These are phyloP conservation scores for Magnolia kwangsiensis DNA, from an alignment of 164 flowering plant species.

Conservation along the genomic window DNA sequence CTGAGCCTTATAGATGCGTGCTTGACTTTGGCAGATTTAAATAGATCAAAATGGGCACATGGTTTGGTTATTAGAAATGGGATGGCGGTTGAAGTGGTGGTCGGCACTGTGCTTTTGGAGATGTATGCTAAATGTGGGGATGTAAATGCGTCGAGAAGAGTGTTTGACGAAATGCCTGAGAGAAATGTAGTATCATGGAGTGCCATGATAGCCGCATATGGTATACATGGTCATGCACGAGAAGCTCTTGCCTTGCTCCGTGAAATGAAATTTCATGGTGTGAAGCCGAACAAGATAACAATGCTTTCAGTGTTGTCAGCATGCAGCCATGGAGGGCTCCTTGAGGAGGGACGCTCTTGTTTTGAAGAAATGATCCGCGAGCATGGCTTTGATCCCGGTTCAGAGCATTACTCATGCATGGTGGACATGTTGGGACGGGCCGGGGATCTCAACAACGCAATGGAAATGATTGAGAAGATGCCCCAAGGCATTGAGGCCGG, in stretches of 20 bases:
- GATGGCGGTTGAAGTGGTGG: slow-evolving; percentile 41
- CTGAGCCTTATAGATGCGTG: slow-evolving; percentile 71
- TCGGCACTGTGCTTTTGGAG: slow-evolving; percentile 71
- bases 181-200: slow-evolving; percentile 70
- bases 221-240: slow-evolving; percentile 54
- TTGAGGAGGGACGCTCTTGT: slow-evolving; percentile 58
- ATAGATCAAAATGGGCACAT: slow-evolving; percentile 60
- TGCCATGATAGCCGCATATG: slow-evolving; percentile 73
- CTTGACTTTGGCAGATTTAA: slow-evolving; percentile 49
- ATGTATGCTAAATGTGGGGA: slow-evolving; percentile 84
- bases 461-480: slow-evolving; percentile 46
- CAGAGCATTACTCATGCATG: slow-evolving; percentile 76
- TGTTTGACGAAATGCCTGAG: slow-evolving; percentile 47
- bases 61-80: slow-evolving; percentile 61
- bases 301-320: slow-evolving; percentile 66
- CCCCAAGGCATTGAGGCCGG: slow-evolving; percentile 36
- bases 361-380: slow-evolving; percentile 45
- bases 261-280: slow-evolving; percentile 46
- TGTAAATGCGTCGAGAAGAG: slow-evolving; percentile 48
- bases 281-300: slow-evolving; percentile 64
- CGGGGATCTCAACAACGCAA: slow-evolving; percentile 51
- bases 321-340: slow-evolving; percentile 79
- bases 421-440: slow-evolving; percentile 80
- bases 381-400: slow-evolving; percentile 32
- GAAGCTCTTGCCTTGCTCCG: slow-evolving; percentile 52